A percentile compares a stretch with the other conserved stretches of the same genome.
These are phyloP conservation scores for Apiotrichum gamsii DNA, from an alignment of 1,284 basidiomycete species.

Conservation along the genomic window DNA sequence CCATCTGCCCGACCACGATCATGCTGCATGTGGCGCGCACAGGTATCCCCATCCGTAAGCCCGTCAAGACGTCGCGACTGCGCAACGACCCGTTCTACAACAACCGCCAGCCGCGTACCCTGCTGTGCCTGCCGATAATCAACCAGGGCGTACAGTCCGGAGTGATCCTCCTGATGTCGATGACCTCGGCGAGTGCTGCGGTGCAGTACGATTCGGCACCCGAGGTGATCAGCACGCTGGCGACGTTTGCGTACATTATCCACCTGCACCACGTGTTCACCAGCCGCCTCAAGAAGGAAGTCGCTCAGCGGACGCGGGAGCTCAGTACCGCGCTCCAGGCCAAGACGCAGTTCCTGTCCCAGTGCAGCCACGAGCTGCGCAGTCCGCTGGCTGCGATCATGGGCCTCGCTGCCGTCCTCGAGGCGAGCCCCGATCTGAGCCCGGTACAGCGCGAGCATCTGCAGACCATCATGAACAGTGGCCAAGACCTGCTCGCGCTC, in stretches of 20 bases:
- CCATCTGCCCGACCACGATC: slow-evolving; percentile 25
- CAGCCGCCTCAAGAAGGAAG: slow-evolving; percentile 26
- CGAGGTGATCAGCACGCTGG: slow-evolving; percentile 26
- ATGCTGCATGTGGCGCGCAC: slow-evolving; percentile 38
- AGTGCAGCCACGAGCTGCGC: slow-evolving; percentile 49
- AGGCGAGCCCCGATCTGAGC: slow-evolving; percentile 40
- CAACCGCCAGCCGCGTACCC: slow-evolving; percentile 19
- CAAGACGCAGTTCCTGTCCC: slow-evolving; percentile 36
- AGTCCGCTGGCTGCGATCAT: slow-evolving; percentile 45
- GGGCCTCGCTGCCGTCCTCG: slow-evolving; percentile 45
- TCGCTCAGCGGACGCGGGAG: slow-evolving; percentile 30
- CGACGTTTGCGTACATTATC: slow-evolving; percentile 34
- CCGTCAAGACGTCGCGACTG: slow-evolving; percentile 13
- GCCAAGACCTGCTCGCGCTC: slow-evolving; percentile 48
- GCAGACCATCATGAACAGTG: slow-evolving; percentile 46
- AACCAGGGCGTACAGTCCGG: slow-evolving; percentile 31
- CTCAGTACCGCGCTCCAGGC: slow-evolving; percentile 29
- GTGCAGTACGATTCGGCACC: slow-evolving; percentile 21
- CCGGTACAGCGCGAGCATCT: slow-evolving; percentile 48
- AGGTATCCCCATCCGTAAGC: slow-evolving; percentile 20
- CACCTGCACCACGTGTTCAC: slow-evolving; percentile 30
- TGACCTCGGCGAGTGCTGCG: slow-evolving; percentile 17
- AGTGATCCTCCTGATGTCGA: slow-evolving; percentile 31
- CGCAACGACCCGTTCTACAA: slow-evolving; percentile 32
- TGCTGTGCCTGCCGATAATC: slow-evolving; percentile 33